Evolutionary conservation across 1,284 basidiomycete species (phyloP), one percentile per base, ranked within the genome.

Genomic region (Meripilus lineatus): DNA sequence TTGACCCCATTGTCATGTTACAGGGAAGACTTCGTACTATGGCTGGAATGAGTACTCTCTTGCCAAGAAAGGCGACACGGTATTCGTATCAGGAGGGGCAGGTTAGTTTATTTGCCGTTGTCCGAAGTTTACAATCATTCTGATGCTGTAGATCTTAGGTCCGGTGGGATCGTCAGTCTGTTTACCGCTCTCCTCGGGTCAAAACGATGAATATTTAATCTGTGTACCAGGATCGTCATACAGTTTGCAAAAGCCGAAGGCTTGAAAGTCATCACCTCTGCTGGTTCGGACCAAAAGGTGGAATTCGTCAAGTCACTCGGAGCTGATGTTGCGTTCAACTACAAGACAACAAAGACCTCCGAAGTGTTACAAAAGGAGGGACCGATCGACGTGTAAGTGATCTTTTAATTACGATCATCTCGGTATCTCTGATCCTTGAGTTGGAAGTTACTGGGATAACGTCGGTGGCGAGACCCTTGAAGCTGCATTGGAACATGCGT

Each of bases 391-490:
- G 57, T 56, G 55, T 60, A 38, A 38, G 56, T 56, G 33, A 37
- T 23, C 5, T 2, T 10, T 38, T 10, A 21, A 7, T 13, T 14
- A 5, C n/a, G 5, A 17, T 10, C 22, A 21, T 23, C 11, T 10
- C 8, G 14, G 8, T 20, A 38, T 13, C 34, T 8, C 10, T 10
- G 11, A 14, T 10, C 13, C 10, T 5, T 7, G 5, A 23, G 5
- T 10, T 20, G 13, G 22, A 41, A 76, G 73, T 8, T 70, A 64
- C 46, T 71, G 68, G 61, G 68, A 73, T 47, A 69, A 73, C 54
- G 80, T 82, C 34, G 82, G 84, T 2, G 85, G 85, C 1, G 70
- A 78, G 45, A 77, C 74, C 3, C 66, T 84, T 13, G 79, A 84
- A 38, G 63, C 71, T 33, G 74, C 74, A 2, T 59, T 85, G 21